Conservation (phyloP, 2,329 filamentous ascomycete species). For the Colletotrichum sp. region DNA sequence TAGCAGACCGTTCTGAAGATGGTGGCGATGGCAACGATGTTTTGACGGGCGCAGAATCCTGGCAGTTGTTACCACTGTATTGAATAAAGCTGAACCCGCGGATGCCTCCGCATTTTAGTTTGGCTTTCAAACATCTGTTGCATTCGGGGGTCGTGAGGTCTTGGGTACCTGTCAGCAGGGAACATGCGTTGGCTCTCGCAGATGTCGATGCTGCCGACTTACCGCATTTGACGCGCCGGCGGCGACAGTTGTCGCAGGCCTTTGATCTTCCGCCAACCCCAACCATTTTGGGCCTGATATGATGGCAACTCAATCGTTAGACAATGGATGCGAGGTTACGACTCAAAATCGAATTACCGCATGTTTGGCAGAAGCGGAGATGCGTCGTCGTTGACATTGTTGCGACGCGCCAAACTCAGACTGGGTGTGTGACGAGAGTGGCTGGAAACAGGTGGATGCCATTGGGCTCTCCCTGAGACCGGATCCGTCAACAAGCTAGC, state of each 20-base stretch:
- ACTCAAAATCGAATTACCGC: background rate
- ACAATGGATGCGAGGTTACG: background rate
- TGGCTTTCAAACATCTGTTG: background rate
- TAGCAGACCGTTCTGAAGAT: background rate
- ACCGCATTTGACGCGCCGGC: background rate
- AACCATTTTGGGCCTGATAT: background rate
- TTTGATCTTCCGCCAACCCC: background rate
- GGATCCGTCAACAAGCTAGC: background rate
- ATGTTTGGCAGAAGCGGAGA: background rate
- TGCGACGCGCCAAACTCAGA: background rate
- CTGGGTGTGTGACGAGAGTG: background rate
- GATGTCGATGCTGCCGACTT: background rate
- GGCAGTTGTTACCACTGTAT: background rate
- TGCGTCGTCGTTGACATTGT: background rate
- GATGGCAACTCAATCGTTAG: background rate
- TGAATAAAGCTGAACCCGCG: background rate
- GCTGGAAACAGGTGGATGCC: background rate
- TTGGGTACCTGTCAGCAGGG: background rate
- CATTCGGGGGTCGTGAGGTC: background rate
- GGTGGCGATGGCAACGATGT: background rate
- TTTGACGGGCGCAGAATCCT: background rate
- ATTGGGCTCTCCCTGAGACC: background rate
- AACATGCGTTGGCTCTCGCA: background rate
- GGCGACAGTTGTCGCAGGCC: background rate
- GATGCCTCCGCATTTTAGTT: background rate